Conservation (phyloP, 2,329 filamentous ascomycete genomes). For the Talaromyces atroroseus region DNA sequence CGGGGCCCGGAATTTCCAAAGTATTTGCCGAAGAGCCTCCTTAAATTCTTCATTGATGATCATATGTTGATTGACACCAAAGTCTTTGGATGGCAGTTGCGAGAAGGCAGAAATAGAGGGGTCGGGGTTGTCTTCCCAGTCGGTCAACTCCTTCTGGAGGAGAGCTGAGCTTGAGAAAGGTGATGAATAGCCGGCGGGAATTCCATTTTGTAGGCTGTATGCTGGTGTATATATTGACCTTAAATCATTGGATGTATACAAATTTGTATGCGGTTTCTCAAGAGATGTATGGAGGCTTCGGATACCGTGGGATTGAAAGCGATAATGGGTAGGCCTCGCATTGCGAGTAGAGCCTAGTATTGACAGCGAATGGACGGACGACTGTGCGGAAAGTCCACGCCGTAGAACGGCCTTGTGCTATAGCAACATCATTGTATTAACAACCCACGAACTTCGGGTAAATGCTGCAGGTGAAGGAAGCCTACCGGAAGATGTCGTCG, state of each 20-base stretch:
- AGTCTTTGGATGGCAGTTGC: constrained; percentile 70
- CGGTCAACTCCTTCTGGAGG: constrained; percentile 30
- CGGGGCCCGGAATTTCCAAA: constrained; percentile 87
- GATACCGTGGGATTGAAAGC: neutral
- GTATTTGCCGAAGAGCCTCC: constrained; percentile 75
- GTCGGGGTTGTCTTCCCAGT: constrained; percentile 73
- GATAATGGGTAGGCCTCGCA: neutral
- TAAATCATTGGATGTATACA: neutral
- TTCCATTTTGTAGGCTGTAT: neutral
- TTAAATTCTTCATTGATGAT: constrained; percentile 94
- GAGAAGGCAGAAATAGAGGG: constrained; percentile 68
- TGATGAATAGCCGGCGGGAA: constrained; percentile 11
- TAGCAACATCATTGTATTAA: neutral
- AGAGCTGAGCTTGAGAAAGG: constrained; percentile 11
- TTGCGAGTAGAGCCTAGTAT: neutral
- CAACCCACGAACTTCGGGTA: neutral
- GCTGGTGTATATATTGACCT: neutral
- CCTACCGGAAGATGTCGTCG: constrained; percentile 7
- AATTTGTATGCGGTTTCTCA: neutral
- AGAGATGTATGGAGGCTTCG: constrained; percentile 7
- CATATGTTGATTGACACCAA: constrained; percentile 95
- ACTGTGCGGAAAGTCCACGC: neutral
- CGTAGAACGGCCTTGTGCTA: neutral
- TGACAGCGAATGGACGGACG: neutral
- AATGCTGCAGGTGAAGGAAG: neutral